Conservation (phyloP, 2,329 filamentous ascomycete species). For the Hortaea sp. region DNA sequence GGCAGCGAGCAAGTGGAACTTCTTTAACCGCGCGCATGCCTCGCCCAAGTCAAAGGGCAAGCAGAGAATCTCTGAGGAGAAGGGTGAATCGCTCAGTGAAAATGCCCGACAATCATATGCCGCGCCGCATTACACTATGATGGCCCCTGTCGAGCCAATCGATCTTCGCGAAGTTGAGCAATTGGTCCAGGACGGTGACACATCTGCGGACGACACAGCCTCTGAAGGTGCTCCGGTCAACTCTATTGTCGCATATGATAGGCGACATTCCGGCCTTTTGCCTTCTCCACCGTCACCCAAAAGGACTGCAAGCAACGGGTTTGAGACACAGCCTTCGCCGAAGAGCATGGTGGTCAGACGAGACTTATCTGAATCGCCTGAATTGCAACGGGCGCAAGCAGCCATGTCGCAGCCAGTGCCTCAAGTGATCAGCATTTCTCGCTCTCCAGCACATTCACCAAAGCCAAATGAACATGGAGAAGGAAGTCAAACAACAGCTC, state of each 20-base stretch:
- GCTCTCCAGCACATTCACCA: constrained; percentile 1
- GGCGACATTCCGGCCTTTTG: constrained; percentile 15
- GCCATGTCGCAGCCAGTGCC: constrained; percentile 11
- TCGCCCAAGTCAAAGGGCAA: constrained; percentile 27
- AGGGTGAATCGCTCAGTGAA: constrained; percentile 4
- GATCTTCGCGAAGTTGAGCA: constrained; percentile 37
- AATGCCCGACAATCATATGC: constrained; percentile 3
- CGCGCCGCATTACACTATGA: constrained; percentile 47
- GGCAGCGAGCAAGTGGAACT: constrained; percentile 44
- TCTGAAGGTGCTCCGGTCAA: constrained; percentile 5
- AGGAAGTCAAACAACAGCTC: background rate
- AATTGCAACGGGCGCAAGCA: constrained; percentile 14
- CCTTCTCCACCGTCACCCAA: constrained; percentile 13
- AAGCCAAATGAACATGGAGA: background rate
- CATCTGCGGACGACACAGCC: constrained; percentile 12
- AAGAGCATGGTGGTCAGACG: constrained; percentile 11
- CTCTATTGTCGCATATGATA: constrained; percentile 17
- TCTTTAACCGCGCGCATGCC: constrained; percentile 44
- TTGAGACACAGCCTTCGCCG: constrained; percentile 2
- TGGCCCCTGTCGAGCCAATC: constrained; percentile 39
- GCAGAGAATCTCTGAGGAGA: constrained; percentile 11
- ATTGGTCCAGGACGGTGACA: constrained; percentile 33
- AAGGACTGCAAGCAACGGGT: no score
- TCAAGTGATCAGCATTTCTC: constrained; percentile 12
- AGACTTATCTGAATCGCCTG: constrained; percentile 16